Conservation (phyloP, 1,284 basidiomycete genomes). For the Trichosporon faecale region DNA sequence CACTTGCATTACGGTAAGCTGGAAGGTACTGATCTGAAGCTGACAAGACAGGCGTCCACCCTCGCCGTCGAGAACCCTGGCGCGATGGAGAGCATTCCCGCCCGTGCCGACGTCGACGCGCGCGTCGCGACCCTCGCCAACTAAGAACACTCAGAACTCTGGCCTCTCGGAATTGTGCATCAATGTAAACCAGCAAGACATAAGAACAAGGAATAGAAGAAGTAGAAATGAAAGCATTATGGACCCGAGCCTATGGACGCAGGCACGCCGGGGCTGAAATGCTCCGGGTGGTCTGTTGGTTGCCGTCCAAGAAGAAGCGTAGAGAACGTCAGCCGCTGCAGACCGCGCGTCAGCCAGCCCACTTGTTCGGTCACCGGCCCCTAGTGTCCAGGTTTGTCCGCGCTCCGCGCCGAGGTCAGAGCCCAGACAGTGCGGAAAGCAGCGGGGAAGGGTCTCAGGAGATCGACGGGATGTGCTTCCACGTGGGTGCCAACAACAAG, state of each 20-base stretch:
- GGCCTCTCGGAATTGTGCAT: not conserved
- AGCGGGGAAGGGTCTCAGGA: not conserved
- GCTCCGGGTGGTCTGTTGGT: not conserved
- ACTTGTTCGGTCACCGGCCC: not conserved
- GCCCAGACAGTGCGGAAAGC: not conserved
- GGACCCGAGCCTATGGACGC: not conserved
- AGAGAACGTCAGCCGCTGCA: no score
- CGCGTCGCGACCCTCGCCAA: slow-evolving; percentile 13
- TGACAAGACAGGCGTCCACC: slow-evolving; percentile 20
- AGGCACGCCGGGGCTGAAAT: not conserved
- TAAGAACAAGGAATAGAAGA: not conserved
- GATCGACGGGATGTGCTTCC: not conserved
- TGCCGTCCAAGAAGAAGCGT: not conserved
- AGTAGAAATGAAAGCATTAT: not conserved
- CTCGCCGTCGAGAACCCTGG: slow-evolving; percentile 24
- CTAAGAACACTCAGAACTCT: not conserved
- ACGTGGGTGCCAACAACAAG: not conserved
- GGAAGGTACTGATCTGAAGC: not conserved
- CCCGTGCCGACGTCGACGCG: slow-evolving; percentile 20
- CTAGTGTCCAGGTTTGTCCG: not conserved
- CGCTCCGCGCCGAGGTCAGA: not conserved
- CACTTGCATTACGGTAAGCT: slow-evolving; percentile 18
- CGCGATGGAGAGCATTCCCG: slow-evolving; percentile 28
- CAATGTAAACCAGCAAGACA: not conserved
- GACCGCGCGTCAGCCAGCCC: not conserved